Evolutionary conservation across 495 filamentous ascomycete species (phyloP), one percentile per base, ranked within the genome.

Genomic region (Cladorrhinum samala): DNA sequence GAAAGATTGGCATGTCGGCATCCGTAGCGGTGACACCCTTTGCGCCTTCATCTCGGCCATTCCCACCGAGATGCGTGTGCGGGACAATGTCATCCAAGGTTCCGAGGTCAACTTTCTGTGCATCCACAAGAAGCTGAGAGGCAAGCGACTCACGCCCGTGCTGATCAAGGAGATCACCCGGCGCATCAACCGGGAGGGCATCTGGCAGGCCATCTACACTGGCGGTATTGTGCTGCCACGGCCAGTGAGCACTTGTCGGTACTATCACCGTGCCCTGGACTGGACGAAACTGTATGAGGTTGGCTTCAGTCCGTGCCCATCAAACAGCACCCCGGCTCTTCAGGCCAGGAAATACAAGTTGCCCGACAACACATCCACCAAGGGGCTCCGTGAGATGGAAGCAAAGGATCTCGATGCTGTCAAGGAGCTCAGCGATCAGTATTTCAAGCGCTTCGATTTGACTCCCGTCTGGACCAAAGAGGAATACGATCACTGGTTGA

Each of bases 91-190:
- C 43, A 68, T 97, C 58, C 83, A 83, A 48, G 83, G 84, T 50
- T 91, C 86, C 27, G 93, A 98, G 66, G 91, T 97, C 72, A 97
- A 98, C 72, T 97, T 95, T 75, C 86, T 98, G 48, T 94, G 89
- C 66, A 83, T 97, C 56, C 94, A 97, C 77, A 97, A 96, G 77
- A 97, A 96, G 70, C 83, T 98, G 8, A 87, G 94, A 39, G 83
- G 85, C 13, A 96, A 98, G 71, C 84, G 94, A 9, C 79, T 98
- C 37, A 81, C 93, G 0, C 93, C 93, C 0, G 86, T 95, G 3
- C 80, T 98, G 38, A 98, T 98, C 72, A 94, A 96, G 65, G 93
- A 97, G 66, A 90, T 98, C 64, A 96, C 93, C 9, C 84, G 93
- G 17, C 81, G 88, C 45, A 91, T 88, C 73, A 92, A 97, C 67